These are phyloP conservation scores for Kokia cookei DNA, from an alignment of 441 rosid genomes.

Conservation along the genomic window DNA sequence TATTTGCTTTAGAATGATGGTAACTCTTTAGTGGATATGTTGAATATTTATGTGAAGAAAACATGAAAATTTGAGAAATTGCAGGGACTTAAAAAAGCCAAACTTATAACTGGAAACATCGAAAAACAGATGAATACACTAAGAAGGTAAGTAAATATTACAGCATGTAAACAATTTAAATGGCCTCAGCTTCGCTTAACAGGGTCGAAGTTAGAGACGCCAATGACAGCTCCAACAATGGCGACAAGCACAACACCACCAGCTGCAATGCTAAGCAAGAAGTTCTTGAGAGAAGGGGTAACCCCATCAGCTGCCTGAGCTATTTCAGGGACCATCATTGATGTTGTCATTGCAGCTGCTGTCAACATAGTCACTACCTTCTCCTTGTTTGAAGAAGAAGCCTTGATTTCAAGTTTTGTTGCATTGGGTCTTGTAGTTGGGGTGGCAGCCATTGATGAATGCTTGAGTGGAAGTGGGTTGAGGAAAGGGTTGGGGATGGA, in stretches of 20 bases:
- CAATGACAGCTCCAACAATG: conserved; percentile 62
- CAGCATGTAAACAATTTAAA: too few relatives aligned
- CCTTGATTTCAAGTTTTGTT: conserved; percentile 41
- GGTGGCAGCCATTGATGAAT: conserved; percentile 20
- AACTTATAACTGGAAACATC: too few relatives aligned
- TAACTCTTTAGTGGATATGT: too few relatives aligned
- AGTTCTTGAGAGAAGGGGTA: conserved; percentile 82
- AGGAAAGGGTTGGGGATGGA: conserved; percentile 33
- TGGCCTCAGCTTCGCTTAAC: conserved; percentile 57
- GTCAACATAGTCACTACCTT: conserved; percentile 63
- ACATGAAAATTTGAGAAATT: too few relatives aligned
- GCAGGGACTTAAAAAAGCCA: too few relatives aligned
- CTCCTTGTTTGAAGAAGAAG: conserved; percentile 58
- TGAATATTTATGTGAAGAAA: too few relatives aligned
- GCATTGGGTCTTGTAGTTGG: conserved; percentile 1
- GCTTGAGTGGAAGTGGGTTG: conserved; percentile 47
- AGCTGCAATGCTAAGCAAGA: conserved; percentile 83
- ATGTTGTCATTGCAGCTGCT: conserved; percentile 64
- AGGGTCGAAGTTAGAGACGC: conserved; percentile 85
- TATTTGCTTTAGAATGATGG: too few relatives aligned
- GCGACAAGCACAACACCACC: conserved; percentile 64
- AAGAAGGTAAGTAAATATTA: too few relatives aligned
- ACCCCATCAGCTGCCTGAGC: conserved; percentile 69
- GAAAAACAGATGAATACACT: too few relatives aligned
- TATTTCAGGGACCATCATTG: conserved; percentile 68